Conservation (phyloP, 306 rosid genomes). For the Gillenia trifoliata region DNA sequence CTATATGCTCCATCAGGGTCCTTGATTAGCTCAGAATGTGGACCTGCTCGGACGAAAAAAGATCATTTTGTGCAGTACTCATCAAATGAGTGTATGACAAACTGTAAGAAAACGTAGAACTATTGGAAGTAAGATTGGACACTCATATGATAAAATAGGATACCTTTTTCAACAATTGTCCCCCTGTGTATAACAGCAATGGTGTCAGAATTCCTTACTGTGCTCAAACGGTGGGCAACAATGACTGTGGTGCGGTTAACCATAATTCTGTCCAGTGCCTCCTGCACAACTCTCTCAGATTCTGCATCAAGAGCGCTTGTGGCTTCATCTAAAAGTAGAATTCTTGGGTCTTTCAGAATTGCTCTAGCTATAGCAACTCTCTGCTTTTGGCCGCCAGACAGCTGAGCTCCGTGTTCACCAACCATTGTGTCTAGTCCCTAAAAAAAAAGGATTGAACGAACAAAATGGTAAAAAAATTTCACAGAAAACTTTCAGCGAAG, state of each 20-base stretch:
- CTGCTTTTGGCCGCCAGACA: constrained; percentile 71
- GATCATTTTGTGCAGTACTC: background rate
- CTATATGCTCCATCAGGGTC: constrained; percentile 63
- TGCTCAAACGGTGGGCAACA: constrained; percentile 72
- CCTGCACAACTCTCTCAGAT: constrained; percentile 64
- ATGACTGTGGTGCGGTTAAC: constrained; percentile 55
- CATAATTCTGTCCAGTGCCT: constrained; percentile 62
- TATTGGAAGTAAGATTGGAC: background rate
- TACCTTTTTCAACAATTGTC: constrained; percentile 63
- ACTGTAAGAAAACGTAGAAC: background rate
- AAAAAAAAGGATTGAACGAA: background rate
- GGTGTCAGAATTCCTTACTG: constrained; percentile 49
- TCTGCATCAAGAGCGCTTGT: constrained; percentile 71
- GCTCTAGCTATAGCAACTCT: constrained; percentile 57
- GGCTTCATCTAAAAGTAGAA: constrained; percentile 69
- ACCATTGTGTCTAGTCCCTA: constrained; percentile 70
- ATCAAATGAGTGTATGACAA: no score
- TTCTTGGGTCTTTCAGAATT: constrained; percentile 61
- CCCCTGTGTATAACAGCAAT: constrained; percentile 64
- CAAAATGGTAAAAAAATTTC: background rate
- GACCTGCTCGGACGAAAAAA: constrained; percentile 33
- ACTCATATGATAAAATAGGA: background rate
- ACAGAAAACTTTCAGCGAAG: background rate
- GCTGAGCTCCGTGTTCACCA: constrained; percentile 75
- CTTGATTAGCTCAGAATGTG: constrained; percentile 49